Evolutionary conservation across 192 early-diverging fungal genomes (phyloP), one percentile per base, ranked within the genome.

Genomic region (Spizellomyces punctatus): DNA sequence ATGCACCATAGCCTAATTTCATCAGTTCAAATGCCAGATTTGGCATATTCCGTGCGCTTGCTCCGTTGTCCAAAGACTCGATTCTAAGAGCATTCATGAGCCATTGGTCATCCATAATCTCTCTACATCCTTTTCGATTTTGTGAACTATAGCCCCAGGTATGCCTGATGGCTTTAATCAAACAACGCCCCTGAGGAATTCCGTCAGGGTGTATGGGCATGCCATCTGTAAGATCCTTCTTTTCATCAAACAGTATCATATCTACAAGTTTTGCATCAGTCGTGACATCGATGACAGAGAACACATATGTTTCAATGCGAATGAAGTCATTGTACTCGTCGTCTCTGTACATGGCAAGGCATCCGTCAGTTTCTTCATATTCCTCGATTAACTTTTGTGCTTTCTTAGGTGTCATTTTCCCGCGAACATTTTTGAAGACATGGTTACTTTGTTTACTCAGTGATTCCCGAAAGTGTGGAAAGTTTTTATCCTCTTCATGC

Each of bases 211-310:
- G 21, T 21, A 55, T 56, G 14, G n/a, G 8, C 22, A 46, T 45
- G 19, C 19, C 19, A 12, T 60, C 67, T n/a, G n/a, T n/a, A n/a
- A n/a, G n/a, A n/a, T 60, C 45, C 46, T 69, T 17, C 10, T n/a
- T 14, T 46, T 69, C 58, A 61, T 69, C 67, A 61, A 69, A 69
- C 7, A 69, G 46, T n/a, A 69, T 17, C 57, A 61, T 69, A 16
- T 69, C 17, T 16, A 27, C 67, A 1, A 58, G 46, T 8, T 10
- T 1, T 1, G 47, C 41, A 45, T 45, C n/a, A 10, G 55, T 61
- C 55, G 54, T 44, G 10, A 61, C 17, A 21, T 69, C 43, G 17
- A 63, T 58, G 60, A 9, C 36, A 9, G 57, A 42, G 8, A 69
- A 60, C 10, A 61, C 58, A 17, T 44, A 58, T 41, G 67, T 61